Evolutionary conservation across 176 grass and related monocot species (phyloP).

Genomic region (Rhynchospora pubera): DNA sequence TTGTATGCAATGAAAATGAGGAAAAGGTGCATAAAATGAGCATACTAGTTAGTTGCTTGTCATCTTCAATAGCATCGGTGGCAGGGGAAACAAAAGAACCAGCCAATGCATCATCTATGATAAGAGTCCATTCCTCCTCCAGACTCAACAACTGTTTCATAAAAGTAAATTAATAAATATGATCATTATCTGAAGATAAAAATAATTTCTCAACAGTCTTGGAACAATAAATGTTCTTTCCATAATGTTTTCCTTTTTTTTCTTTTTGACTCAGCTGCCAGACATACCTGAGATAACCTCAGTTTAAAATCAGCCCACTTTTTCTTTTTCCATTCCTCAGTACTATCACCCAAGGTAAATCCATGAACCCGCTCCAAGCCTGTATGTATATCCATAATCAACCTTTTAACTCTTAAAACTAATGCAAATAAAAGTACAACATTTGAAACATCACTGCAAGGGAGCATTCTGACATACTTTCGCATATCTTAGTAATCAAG

Average conservation of each 20-base stretch:
- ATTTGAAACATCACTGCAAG: conserved; percentile 13
- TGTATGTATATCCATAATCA: conserved; percentile 31
- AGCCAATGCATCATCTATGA: conserved; percentile 83
- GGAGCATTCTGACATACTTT: conserved; percentile 44
- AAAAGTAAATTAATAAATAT: neutral
- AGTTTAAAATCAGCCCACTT: conserved; percentile 82
- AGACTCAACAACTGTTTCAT: conserved; percentile 57
- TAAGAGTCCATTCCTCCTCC: conserved; percentile 74
- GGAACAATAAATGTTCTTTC: neutral
- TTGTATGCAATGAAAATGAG: neutral
- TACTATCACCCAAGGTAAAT: conserved; percentile 91
- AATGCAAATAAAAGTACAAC: neutral
- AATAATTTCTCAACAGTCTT: neutral
- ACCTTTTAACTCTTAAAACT: conserved; percentile 6
- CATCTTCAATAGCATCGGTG: conserved; percentile 60
- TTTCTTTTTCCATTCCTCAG: conserved; percentile 71
- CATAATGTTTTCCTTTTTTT: neutral
- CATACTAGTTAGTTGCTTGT: conserved; percentile 68
- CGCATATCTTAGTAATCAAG: conserved; percentile 79
- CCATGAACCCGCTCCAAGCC: conserved; percentile 77
- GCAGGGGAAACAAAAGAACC: conserved; percentile 75
- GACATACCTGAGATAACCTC: conserved; percentile 51
- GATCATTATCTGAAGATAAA: neutral
- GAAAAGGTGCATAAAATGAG: neutral
- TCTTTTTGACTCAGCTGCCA: neutral